Evolutionary conservation across 768 basidiomycete genomes (phyloP).

Genomic region (Mycena venus): DNA sequence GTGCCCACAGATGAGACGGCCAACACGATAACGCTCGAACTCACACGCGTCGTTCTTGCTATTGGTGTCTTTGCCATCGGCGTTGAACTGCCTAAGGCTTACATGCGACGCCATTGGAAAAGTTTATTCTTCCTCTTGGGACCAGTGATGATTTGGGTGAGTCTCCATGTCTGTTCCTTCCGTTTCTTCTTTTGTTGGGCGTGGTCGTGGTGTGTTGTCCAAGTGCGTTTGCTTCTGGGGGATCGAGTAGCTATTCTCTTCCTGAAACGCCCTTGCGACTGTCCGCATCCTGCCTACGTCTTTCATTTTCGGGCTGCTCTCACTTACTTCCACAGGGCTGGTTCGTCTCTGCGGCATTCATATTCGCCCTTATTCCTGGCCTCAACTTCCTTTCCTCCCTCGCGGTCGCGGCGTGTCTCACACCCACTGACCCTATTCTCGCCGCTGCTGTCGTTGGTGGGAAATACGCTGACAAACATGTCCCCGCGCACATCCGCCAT

Average conservation of each 20-base stretch:
- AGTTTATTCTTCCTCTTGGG: slow-evolving; percentile 87
- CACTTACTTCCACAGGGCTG: slow-evolving; percentile 78
- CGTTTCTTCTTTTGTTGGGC: not conserved
- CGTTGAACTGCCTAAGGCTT: slow-evolving; percentile 96
- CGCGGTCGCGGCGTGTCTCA: slow-evolving; percentile 92
- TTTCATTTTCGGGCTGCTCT: slow-evolving; percentile 16
- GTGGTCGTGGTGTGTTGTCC: not conserved
- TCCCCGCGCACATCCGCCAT: slow-evolving; percentile 84
- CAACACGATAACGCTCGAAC: slow-evolving; percentile 90
- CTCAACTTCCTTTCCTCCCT: slow-evolving; percentile 91
- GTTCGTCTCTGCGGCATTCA: slow-evolving; percentile 93
- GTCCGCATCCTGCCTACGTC: slow-evolving; percentile 19
- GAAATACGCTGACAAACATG: slow-evolving; percentile 98
- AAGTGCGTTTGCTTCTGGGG: not conserved
- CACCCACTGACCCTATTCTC: slow-evolving; percentile 95
- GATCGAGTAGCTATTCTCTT: not conserved
- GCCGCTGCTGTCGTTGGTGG: slow-evolving; percentile 95
- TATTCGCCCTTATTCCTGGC: slow-evolving; percentile 91
- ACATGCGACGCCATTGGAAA: slow-evolving; percentile 94
- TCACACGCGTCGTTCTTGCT: slow-evolving; percentile 92
- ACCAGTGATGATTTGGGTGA: slow-evolving; percentile 88
- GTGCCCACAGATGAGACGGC: slow-evolving; percentile 51
- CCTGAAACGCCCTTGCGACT: not conserved
- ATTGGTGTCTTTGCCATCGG: slow-evolving; percentile 98
- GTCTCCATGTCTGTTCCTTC: slow-evolving; percentile 42